Conservation (phyloP, 441 rosid genomes). For the Gossypium aridum region DNA sequence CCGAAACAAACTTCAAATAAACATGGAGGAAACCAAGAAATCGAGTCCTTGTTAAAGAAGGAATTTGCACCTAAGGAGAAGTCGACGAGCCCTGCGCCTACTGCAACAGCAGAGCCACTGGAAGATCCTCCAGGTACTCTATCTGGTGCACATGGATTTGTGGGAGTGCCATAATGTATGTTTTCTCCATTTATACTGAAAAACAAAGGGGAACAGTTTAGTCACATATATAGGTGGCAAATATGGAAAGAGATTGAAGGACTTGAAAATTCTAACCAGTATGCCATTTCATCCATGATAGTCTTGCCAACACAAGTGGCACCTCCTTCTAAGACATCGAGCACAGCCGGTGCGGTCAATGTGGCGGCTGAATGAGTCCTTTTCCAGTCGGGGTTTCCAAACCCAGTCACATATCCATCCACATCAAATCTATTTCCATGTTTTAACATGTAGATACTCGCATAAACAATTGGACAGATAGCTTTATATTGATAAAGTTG, state of each 20-base stretch:
- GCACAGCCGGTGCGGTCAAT: slow-evolving; percentile 63
- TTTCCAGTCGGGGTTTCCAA: slow-evolving; percentile 95
- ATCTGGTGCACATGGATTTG: slow-evolving; percentile 73
- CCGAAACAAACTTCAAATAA: slow-evolving; percentile 4
- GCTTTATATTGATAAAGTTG: neutral
- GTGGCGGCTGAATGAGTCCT: slow-evolving; percentile 72
- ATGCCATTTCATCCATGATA: slow-evolving; percentile 97
- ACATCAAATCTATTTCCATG: slow-evolving; percentile 62
- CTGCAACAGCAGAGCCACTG: slow-evolving; percentile 95
- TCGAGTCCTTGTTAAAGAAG: neutral
- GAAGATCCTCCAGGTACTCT: slow-evolving; percentile 95
- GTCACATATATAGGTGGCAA: neutral
- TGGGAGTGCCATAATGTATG: slow-evolving; percentile 81
- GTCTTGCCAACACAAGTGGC: slow-evolving; percentile 71
- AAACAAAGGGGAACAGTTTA: neutral
- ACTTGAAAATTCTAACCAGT: slow-evolving; percentile 38
- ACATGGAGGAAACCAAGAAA: neutral
- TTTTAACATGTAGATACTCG: neutral
- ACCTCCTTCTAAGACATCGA: slow-evolving; percentile 58
- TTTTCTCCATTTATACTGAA: slow-evolving; percentile 88
- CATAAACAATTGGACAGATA: too few relatives aligned
- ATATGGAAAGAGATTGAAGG: neutral
- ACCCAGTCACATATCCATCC: slow-evolving; percentile 76
- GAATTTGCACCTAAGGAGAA: slow-evolving; percentile 64
- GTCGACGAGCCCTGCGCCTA: slow-evolving; percentile 74